Conservation (phyloP, 345 rosid genomes). For the Rhizophora mangle region DNA sequence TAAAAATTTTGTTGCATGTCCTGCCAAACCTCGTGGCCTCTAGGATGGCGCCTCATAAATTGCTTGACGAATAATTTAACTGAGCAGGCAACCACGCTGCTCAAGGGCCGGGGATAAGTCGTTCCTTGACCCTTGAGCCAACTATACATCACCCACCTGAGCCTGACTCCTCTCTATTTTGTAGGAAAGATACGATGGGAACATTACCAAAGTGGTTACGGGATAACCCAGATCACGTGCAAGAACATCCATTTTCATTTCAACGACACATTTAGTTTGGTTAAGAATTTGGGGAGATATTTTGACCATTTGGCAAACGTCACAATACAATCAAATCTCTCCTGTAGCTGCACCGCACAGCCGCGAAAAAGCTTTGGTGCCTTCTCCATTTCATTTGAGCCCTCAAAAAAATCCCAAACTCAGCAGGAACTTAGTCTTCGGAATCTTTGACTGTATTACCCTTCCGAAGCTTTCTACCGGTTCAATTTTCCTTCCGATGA, state of each 20-base stretch:
- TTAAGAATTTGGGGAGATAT: slow-evolving; percentile 62
- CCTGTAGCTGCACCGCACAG: slow-evolving; percentile 55
- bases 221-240: slow-evolving; percentile 55
- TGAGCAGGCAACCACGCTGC: slow-evolving; percentile 49
- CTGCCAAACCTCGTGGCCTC: slow-evolving; percentile 61
- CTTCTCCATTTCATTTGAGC: slow-evolving; percentile 36
- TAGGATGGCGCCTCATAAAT: slow-evolving; percentile 50
- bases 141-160: slow-evolving; percentile 56
- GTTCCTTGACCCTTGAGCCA: slow-evolving; percentile 61
- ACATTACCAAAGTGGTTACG: slow-evolving; percentile 37
- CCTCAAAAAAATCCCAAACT: slow-evolving; percentile 50
- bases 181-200: slow-evolving; percentile 55
- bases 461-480: slow-evolving; percentile 35
- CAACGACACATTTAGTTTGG: slow-evolving; percentile 44
- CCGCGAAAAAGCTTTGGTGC: slow-evolving; percentile 58
- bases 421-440: slow-evolving; percentile 57
- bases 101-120: slow-evolving; percentile 31
- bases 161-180: slow-evolving; percentile 49
- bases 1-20: slow-evolving; percentile 41
- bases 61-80: slow-evolving; percentile 34
- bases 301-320: slow-evolving; percentile 48
- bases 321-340: slow-evolving; percentile 69
- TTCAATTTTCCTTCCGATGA: slow-evolving; percentile 31
- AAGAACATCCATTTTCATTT: slow-evolving; percentile 51
- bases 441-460: slow-evolving; percentile 24